Evolutionary conservation across 202 grass and related monocot genomes (phyloP).

Genomic region (Digitaria exilis): DNA sequence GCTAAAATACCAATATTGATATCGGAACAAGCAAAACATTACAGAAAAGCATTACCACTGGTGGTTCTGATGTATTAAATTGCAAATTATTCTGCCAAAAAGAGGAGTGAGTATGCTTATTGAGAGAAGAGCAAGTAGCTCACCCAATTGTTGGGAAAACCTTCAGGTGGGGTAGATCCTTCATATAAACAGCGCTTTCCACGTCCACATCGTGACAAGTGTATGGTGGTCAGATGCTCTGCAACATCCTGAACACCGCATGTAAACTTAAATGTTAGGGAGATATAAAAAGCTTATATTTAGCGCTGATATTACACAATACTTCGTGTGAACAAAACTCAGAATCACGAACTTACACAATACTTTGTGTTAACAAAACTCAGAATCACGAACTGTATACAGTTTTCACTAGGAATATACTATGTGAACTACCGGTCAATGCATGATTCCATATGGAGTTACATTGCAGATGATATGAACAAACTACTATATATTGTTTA

Average conservation of each 20-base stretch:
- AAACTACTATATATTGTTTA: neutral
- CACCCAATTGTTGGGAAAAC: slow-evolving; percentile 95
- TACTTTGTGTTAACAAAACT: neutral
- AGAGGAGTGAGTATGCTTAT: neutral
- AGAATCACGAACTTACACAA: slow-evolving; percentile 1
- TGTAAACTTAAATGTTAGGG: slow-evolving; percentile 7
- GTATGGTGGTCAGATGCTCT: slow-evolving; percentile 87
- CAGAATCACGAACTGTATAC: neutral
- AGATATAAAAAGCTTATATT: neutral
- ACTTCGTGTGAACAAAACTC: neutral
- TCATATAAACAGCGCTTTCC: slow-evolving; percentile 92
- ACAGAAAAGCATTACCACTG: neutral
- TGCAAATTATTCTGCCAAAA: neutral
- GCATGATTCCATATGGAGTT: slow-evolving; percentile 6
- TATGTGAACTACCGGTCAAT: neutral
- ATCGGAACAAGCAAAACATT: slow-evolving; percentile 16
- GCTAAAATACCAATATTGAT: slow-evolving; percentile 30
- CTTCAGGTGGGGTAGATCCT: slow-evolving; percentile 83
- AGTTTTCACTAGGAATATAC: neutral
- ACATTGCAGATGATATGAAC: neutral
- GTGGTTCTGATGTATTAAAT: neutral
- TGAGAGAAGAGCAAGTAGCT: slow-evolving; percentile 37
- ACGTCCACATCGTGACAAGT: slow-evolving; percentile 79
- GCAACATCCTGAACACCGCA: slow-evolving; percentile 82
- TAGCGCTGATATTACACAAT: neutral